These are phyloP conservation scores for Phytophthora pinifolia DNA, from an alignment of 352 stramenopile species.

Conservation along the genomic window DNA sequence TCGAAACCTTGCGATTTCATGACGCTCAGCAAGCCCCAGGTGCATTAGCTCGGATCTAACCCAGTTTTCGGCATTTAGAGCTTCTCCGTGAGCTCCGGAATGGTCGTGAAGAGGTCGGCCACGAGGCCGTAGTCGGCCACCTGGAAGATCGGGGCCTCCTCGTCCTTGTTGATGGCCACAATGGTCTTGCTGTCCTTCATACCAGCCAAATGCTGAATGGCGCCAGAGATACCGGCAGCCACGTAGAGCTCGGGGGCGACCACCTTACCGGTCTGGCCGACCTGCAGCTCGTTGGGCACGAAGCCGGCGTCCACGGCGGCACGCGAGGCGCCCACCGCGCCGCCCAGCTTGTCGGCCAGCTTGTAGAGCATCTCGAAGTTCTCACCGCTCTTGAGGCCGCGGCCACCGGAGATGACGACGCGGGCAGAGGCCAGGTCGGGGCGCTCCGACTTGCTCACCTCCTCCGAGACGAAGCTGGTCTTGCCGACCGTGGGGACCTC, in stretches of 20 bases:
- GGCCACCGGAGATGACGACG: conserved; percentile 96
- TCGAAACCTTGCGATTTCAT: too few species aligned
- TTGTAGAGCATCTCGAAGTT: conserved; percentile 98
- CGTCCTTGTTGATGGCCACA: conserved; percentile 99
- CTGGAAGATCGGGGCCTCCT: conserved; percentile 99
- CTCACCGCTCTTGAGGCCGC: conserved; percentile 96
- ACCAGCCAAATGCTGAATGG: conserved; percentile 99
- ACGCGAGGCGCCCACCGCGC: conserved; percentile 96
- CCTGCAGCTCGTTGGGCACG: conserved; percentile 98
- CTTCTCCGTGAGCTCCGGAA: conserved; percentile 98
- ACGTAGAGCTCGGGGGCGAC: conserved; percentile 98
- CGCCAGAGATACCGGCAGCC: conserved; percentile 96
- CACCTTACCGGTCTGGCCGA: conserved; percentile 99
- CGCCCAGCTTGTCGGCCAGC: conserved; percentile 97
- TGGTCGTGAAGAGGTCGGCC: conserved; percentile 96
- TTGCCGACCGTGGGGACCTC: conserved; percentile 57
- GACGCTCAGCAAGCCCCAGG: not conserved
- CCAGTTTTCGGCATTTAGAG: conserved; percentile 69
- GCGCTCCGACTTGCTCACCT: conserved; percentile 94
- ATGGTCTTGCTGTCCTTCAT: conserved; percentile 99
- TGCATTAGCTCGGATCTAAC: not conserved
- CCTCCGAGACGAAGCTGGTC: conserved; percentile 93
- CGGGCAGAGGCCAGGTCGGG: conserved; percentile 94
- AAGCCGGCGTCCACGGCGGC: conserved; percentile 98
- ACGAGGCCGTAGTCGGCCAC: conserved; percentile 99